Evolutionary conservation across 768 basidiomycete genomes (phyloP), one percentile per base, ranked within the genome.

Genomic region (Mycena filopes): DNA sequence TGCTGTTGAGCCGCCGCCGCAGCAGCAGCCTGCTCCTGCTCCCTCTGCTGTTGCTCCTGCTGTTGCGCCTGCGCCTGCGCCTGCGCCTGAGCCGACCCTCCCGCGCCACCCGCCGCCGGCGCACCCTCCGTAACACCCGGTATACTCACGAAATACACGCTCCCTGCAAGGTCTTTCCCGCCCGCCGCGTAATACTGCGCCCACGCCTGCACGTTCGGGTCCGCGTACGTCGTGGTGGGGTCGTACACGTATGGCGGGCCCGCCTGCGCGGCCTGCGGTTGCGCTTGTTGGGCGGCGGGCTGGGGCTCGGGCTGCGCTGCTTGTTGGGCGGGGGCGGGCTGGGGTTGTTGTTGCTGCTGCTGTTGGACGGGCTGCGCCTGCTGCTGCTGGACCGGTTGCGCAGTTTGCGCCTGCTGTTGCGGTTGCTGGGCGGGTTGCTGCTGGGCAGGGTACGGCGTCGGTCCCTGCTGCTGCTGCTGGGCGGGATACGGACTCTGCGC

Each of bases 151-250:
- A 95, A 95, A 78, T 95, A 95, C 41, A 94, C 90, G 10, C 89
- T 81, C 11, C 94, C 94, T 7, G 90, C 87, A 0, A 82, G 75
- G 63, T 94, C 93, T 48, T 77, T 86, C 4, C 93, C 93, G 26
- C 94, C 94, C 63, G 89, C 86, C 0, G 89, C 88, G 73, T 95
- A 95, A 76, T 95, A 95, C 69, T 88, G 85, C 8, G 92, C 93
- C 93, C 93, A 95, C 0, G 91, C 91, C 73, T 94, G 93, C 23
- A 89, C 92, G 66, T 93, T 93, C 58, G 88, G 86, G 74, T 95
- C 93, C 18, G 87, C 77, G 70, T 95, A 95, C 23, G 87, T 87
- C 51, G 81, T 79, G 29, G 80, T 83, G 5, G 92, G 90, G 68
- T 93, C 87, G 71, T 84, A 94, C 11, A 80, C 73, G 72, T 84